Percentiles rank a stretch among this genome's conserved stretches.
phyloP scores from a whole-genome alignment of 352 stramenopile genomes.

The Phytophthora pistaciae region DNA sequence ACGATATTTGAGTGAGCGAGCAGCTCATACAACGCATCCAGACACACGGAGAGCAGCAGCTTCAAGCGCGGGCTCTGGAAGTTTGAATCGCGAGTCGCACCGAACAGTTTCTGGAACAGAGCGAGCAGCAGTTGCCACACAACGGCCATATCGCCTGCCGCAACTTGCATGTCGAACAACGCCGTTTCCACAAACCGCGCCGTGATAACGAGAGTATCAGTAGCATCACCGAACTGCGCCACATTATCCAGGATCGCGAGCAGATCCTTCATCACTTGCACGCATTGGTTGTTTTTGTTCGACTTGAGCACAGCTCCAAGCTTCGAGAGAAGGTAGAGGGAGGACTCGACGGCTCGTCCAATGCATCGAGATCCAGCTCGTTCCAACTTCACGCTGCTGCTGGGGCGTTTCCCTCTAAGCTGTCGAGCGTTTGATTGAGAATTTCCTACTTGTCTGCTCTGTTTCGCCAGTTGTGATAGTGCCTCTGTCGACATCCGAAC shows the following conservation, averaged over 20 bases:
- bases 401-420: constrained; percentile 3
- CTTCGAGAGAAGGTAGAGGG: constrained; percentile 51
- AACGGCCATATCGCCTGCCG: constrained; percentile 42
- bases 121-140: constrained; percentile 48
- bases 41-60: constrained; percentile 39
- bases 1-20: constrained; percentile 58
- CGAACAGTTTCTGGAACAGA: constrained; percentile 55
- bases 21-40: constrained; percentile 58
- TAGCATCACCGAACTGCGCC: constrained; percentile 11
- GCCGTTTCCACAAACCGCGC: constrained; percentile 48
- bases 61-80: constrained; percentile 15
- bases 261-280: constrained; percentile 60
- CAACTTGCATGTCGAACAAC: constrained; percentile 64
- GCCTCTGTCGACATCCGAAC: constrained; percentile 66
- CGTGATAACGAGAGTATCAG: constrained; percentile 21
- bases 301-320: constrained; percentile 51
- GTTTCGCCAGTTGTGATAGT: constrained; percentile 52
- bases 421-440: constrained; percentile 2
- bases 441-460: not conserved
- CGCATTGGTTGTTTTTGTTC: constrained; percentile 69
- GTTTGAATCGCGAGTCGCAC: constrained; percentile 28
- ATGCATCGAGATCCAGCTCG: constrained; percentile 22
- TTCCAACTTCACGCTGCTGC: constrained; percentile 18
- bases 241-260: constrained; percentile 31
- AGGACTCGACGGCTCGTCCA: constrained; percentile 32